These are phyloP conservation scores for Hymenoscyphus scutula DNA, from an alignment of 2,329 filamentous ascomycete species.

Conservation along the genomic window DNA sequence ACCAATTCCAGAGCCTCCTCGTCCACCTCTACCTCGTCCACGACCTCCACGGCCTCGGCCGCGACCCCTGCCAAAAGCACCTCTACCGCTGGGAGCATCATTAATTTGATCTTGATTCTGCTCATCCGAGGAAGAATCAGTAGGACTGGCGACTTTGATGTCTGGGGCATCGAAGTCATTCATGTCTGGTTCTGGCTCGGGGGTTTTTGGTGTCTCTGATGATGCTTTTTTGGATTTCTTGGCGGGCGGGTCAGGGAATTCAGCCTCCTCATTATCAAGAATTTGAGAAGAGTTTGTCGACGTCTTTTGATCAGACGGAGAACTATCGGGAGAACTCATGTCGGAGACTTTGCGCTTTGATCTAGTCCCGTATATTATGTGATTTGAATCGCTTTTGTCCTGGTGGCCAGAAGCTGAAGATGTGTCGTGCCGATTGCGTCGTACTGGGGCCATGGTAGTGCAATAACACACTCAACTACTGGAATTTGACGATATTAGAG, in stretches of 20 bases:
- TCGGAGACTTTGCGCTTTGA: conserved; percentile 29
- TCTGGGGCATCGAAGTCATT: conserved; percentile 13
- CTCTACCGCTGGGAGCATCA: conserved; percentile 13
- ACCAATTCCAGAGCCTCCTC: conserved; percentile 17
- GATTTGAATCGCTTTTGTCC: conserved; percentile 18
- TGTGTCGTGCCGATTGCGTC: conserved; percentile 27
- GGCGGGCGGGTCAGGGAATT: conserved; percentile 19
- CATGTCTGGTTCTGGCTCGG: conserved; percentile 11
- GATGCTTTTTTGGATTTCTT: conserved; percentile 21
- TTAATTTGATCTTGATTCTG: conserved; percentile 9
- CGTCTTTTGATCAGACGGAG: conserved; percentile 16
- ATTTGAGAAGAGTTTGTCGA: conserved; percentile 22
- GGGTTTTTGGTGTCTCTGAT: conserved; percentile 16
- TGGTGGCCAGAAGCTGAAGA: conserved; percentile 15
- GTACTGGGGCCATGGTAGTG: conserved; percentile 23
- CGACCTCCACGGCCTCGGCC: conserved; percentile 28
- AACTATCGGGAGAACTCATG: conserved; percentile 18
- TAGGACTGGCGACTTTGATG: conserved; percentile 17
- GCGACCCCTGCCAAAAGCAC: conserved; percentile 25
- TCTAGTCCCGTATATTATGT: conserved; percentile 23
- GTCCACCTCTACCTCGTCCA: conserved; percentile 23
- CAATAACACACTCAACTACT: background rate
- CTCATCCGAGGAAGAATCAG: conserved; percentile 15
- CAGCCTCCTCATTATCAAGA: conserved; percentile 17
- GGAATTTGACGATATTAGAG: background rate